Evolutionary conservation across 192 early-diverging fungal species (phyloP), one percentile per base, ranked within the genome.

Genomic region (Chytriomyces hyalinus): DNA sequence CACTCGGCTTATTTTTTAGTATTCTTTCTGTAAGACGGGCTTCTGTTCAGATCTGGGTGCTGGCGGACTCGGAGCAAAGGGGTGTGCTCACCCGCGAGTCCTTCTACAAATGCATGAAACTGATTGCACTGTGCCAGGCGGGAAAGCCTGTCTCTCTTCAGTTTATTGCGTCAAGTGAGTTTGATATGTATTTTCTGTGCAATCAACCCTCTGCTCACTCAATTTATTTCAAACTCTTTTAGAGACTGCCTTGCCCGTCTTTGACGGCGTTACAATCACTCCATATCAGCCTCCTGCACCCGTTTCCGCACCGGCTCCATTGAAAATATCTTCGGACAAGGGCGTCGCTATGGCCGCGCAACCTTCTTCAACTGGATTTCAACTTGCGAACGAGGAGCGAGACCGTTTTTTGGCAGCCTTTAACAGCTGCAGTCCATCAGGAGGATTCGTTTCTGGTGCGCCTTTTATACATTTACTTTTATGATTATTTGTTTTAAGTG

Each of bases 51-150:
- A 94, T 98, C 62, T 98, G 97, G 97, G 87, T 94, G 57, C 81
- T 92, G n/a, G 91, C 91, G 6, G 94, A 96, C 80, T 68, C 84
- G 3, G 91, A 94, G 36, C 87, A 91, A 77, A 89, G 90, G 70
- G 97, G 96, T 17, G 87, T 88, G 43, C 81, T 96, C 61, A 91
- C 90, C 22, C 84, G 85, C 49, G 82, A 84, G 17, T 91, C 88
- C 46, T 98, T 98, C 81, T 86, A 83, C 68, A 88, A 92, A 44
- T 94, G 93, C 8, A 78, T 97, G 68, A 98, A 97, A 80, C 84
- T 96, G 62, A 96, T 98, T 79, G 92, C 95, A 36, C 84, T 94
- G 20, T 92, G 88, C 10, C 97, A 98, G 78, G 85, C 86, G 57
- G 91, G 92, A 20, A 86, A 91, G 70, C 84, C 83, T 6, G 87